phyloP scores from a whole-genome alignment of 495 filamentous ascomycete genomes.

The Penicillium cinerascens region DNA sequence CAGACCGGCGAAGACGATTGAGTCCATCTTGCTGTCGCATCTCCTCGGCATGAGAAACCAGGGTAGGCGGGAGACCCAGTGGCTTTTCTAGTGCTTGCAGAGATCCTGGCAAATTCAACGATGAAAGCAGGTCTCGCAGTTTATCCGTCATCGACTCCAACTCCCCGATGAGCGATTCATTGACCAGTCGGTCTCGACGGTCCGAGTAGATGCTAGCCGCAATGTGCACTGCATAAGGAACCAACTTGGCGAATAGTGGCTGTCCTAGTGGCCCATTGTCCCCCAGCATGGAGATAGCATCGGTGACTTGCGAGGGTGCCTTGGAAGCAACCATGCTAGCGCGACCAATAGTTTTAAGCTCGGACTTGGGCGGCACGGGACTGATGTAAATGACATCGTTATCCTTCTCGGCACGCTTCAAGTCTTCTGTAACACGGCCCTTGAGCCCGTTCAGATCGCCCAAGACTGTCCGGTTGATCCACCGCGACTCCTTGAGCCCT shows the following conservation, averaged over 20 bases:
- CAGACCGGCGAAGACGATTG: conserved; percentile 65
- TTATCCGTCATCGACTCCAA: conserved; percentile 77
- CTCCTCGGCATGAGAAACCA: conserved; percentile 90
- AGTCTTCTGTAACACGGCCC: conserved; percentile 73
- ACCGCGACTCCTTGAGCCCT: conserved; percentile 78
- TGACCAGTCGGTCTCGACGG: conserved; percentile 81
- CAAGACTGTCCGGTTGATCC: conserved; percentile 79
- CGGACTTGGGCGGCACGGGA: conserved; percentile 81
- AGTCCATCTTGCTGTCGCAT: conserved; percentile 89
- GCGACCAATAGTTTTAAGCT: conserved; percentile 79
- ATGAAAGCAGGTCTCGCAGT: conserved; percentile 75
- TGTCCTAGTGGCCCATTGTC: conserved; percentile 76
- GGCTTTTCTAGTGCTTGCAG: conserved; percentile 94
- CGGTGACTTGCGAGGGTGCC: conserved; percentile 76
- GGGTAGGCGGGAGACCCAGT: conserved; percentile 77
- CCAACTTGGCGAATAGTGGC: conserved; percentile 83
- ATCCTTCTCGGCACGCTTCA: conserved; percentile 92
- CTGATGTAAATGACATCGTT: conserved; percentile 92
- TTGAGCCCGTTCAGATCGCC: conserved; percentile 83
- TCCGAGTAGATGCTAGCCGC: conserved; percentile 95
- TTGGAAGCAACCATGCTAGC: conserved; percentile 83
- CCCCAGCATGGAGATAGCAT: conserved; percentile 73
- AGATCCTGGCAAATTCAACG: conserved; percentile 86
- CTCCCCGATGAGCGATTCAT: conserved; percentile 78
- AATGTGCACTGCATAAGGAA: conserved; percentile 93